Evolutionary conservation across 2,329 filamentous ascomycete genomes (phyloP).

Genomic region (Didymella glomerata): DNA sequence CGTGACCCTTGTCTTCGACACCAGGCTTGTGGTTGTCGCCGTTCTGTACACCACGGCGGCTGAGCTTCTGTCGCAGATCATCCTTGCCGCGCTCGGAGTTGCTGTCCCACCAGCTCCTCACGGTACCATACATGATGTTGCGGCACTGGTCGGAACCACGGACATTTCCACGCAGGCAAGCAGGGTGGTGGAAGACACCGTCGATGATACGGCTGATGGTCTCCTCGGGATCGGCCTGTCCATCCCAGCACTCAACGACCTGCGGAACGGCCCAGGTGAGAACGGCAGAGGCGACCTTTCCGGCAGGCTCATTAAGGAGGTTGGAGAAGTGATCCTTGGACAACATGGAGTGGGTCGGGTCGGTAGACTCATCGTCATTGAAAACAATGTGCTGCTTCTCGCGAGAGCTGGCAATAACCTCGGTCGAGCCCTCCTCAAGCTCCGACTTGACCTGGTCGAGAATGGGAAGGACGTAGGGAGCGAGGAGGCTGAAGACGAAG

Average conservation of each 20-base stretch:
- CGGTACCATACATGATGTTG: conserved; percentile 77
- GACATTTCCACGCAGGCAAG: conserved; percentile 73
- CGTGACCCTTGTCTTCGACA: conserved; percentile 83
- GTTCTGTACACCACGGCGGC: conserved; percentile 76
- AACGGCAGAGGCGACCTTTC: conserved; percentile 79
- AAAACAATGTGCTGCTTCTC: conserved; percentile 89
- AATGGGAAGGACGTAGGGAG: conserved; percentile 85
- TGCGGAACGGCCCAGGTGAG: conserved; percentile 89
- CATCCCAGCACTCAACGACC: conserved; percentile 86
- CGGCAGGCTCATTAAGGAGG: conserved; percentile 85
- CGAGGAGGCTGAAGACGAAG: conserved; percentile 91
- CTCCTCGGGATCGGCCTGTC: conserved; percentile 75
- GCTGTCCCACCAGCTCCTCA: conserved; percentile 82
- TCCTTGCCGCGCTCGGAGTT: conserved; percentile 70
- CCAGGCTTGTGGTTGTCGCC: conserved; percentile 88
- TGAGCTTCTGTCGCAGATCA: conserved; percentile 76
- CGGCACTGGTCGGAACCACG: conserved; percentile 74
- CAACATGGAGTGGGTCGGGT: conserved; percentile 95
- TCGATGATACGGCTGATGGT: conserved; percentile 79
- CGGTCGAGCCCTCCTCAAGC: conserved; percentile 82
- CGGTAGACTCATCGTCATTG: conserved; percentile 74
- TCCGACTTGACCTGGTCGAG: conserved; percentile 87
- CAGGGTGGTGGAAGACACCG: conserved; percentile 88
- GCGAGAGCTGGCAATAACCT: conserved; percentile 85
- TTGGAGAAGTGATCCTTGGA: conserved; percentile 96